These are phyloP conservation scores for Beauveria scarabaeidicola DNA, from an alignment of 2,329 filamentous ascomycete species.

Conservation along the genomic window DNA sequence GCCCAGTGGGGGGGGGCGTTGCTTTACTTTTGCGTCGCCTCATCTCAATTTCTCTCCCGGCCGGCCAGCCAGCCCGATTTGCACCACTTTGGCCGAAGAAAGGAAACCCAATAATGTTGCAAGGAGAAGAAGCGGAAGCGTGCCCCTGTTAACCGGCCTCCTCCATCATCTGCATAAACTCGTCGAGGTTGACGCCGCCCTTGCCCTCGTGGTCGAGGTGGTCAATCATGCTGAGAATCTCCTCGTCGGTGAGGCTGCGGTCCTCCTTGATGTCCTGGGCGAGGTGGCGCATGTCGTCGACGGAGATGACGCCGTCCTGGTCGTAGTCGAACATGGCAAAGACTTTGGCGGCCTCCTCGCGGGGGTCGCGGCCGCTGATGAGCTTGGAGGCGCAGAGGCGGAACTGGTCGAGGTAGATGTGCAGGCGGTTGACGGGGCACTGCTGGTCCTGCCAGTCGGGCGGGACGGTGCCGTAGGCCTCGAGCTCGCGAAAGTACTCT, in stretches of 20 bases:
- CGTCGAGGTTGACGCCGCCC: conserved; percentile 63
- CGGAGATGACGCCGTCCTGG: conserved; percentile 80
- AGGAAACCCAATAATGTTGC: neutral
- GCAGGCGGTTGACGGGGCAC: conserved; percentile 36
- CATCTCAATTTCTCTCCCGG: neutral
- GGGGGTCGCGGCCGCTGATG: conserved; percentile 73
- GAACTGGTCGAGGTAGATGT: conserved; percentile 48
- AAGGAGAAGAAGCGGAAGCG: neutral
- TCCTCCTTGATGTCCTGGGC: conserved; percentile 82
- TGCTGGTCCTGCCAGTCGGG: conserved; percentile 42
- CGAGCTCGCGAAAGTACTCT: conserved; percentile 74
- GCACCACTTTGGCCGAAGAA: too few relatives aligned
- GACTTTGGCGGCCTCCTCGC: conserved; percentile 83
- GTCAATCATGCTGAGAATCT: conserved; percentile 92
- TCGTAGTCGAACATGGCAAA: conserved; percentile 92
- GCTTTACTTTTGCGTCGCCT: neutral
- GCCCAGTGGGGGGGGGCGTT: neutral
- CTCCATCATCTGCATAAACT: conserved; percentile 58
- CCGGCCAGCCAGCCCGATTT: too few relatives aligned
- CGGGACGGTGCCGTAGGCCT: conserved; percentile 69
- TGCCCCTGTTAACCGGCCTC: conserved; percentile 25
- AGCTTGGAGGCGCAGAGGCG: conserved; percentile 67
- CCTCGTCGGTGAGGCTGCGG: conserved; percentile 76
- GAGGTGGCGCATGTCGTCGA: conserved; percentile 80
- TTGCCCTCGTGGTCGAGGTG: conserved; percentile 95